Conservation (phyloP, 1,139 yeast genomes). For the Suhomyces terraborum region DNA sequence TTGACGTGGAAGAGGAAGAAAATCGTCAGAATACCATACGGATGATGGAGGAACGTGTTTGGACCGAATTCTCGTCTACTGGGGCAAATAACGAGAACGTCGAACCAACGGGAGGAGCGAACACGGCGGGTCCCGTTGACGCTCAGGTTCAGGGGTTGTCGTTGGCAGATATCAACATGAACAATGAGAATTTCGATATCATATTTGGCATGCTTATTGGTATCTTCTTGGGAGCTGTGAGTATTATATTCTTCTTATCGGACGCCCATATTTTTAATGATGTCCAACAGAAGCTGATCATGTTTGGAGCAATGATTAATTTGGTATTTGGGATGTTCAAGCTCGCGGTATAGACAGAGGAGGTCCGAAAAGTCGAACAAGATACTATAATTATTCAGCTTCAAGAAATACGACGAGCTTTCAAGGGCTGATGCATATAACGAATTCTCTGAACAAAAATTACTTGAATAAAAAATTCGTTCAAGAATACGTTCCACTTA, state of each 20-base stretch:
- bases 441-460: no score
- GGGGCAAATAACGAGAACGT: conserved; percentile 6
- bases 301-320: conserved; percentile 63
- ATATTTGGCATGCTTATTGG: conserved; percentile 67
- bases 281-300: conserved; percentile 60
- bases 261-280: conserved; percentile 60
- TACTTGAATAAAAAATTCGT: no score
- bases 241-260: conserved; percentile 54
- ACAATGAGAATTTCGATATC: conserved; percentile 55
- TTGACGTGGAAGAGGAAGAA: conserved; percentile 48
- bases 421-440: no score
- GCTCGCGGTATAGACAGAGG: not conserved
- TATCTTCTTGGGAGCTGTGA: conserved; percentile 61
- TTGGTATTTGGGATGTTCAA: conserved; percentile 47
- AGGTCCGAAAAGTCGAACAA: no score
- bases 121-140: conserved; percentile 11
- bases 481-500: no score
- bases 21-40: conserved; percentile 43
- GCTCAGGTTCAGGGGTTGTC: conserved; percentile 24
- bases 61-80: conserved; percentile 82
- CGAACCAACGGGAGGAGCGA: conserved; percentile 1
- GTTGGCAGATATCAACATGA: conserved; percentile 35
- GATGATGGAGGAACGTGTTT: conserved; percentile 73
- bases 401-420: no score
- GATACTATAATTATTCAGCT: no score